Percentiles rank a stretch among this genome's conserved stretches.
Conservation (phyloP, 1,139 yeast species). For the Protomyces macrosporus region DNA sequence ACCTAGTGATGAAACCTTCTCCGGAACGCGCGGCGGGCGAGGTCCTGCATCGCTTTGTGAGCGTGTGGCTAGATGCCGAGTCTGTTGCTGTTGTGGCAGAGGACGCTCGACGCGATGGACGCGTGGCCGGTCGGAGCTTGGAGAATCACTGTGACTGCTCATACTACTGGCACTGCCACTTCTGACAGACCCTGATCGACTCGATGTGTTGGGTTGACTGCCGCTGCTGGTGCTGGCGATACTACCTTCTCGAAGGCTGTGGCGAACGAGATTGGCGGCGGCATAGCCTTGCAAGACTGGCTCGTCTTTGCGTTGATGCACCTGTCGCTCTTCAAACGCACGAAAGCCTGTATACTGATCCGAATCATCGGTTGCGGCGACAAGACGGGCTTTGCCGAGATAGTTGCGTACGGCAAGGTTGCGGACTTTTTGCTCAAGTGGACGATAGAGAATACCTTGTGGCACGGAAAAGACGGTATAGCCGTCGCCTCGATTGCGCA, state of each 20-base stretch:
- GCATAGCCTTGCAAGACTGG: background rate
- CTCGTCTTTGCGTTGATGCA: background rate
- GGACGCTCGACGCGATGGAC: too few relatives aligned
- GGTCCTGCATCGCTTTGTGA: too few relatives aligned
- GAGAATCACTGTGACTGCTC: too few relatives aligned
- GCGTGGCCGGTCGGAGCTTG: too few relatives aligned
- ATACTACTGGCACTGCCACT: too few relatives aligned
- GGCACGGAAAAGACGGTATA: conserved; percentile 30
- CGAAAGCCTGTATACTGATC: conserved; percentile 16
- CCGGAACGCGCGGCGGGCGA: too few relatives aligned
- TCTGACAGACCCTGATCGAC: background rate
- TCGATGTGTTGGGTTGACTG: background rate
- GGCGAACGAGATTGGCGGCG: background rate
- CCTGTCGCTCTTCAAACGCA: conserved; percentile 6
- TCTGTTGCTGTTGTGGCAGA: too few relatives aligned
- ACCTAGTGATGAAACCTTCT: background rate
- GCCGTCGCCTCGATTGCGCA: conserved; percentile 26
- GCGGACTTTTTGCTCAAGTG: conserved; percentile 27
- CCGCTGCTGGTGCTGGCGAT: background rate
- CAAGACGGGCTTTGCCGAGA: conserved; percentile 26
- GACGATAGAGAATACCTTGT: conserved; percentile 28
- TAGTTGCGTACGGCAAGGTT: conserved; percentile 24
- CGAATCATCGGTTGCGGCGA: conserved; percentile 17
- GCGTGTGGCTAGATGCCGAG: too few relatives aligned
- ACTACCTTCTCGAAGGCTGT: background rate